Evolutionary conservation across 176 grass and related monocot genomes (phyloP).

Genomic region (Neostapfia colusana): DNA sequence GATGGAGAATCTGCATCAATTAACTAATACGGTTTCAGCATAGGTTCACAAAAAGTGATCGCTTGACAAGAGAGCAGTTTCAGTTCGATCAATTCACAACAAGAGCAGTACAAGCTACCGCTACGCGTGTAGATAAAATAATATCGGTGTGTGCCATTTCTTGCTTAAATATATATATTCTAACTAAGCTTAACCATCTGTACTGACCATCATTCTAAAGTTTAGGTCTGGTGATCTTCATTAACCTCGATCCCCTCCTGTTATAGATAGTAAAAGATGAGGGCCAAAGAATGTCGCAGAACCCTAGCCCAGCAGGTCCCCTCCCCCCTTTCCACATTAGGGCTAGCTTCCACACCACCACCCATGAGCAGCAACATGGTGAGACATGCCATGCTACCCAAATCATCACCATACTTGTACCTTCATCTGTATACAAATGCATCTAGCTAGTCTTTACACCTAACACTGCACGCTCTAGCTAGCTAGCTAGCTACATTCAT

Average conservation of each 20-base stretch:
- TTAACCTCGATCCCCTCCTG: not conserved
- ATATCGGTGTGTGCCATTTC: not conserved
- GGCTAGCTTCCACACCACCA: slow-evolving; percentile 40
- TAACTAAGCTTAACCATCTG: not conserved
- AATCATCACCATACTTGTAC: slow-evolving; percentile 64
- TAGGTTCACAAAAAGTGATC: not conserved
- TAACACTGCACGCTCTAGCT: not conserved
- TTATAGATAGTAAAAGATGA: slow-evolving; percentile 40
- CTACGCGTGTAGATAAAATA: not conserved
- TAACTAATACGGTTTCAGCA: not conserved
- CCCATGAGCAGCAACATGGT: slow-evolving; percentile 38
- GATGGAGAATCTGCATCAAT: not conserved
- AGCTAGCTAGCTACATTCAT: no score
- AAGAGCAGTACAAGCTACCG: not conserved
- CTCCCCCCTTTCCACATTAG: slow-evolving; percentile 63
- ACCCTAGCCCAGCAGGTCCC: slow-evolving; percentile 38
- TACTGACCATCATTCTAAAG: slow-evolving; percentile 17
- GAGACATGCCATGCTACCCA: slow-evolving; percentile 70
- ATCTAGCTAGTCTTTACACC: slow-evolving; percentile 26
- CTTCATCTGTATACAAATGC: slow-evolving; percentile 36
- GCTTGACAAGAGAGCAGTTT: not conserved
- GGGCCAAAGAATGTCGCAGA: slow-evolving; percentile 28
- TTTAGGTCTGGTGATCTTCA: not conserved
- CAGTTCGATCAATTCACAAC: not conserved
- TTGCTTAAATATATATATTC: not conserved